A percentile compares a stretch with the other conserved stretches of the same genome.
Evolutionary conservation across 1,284 basidiomycete species (phyloP).

Genomic region (Coniophora puteana): DNA sequence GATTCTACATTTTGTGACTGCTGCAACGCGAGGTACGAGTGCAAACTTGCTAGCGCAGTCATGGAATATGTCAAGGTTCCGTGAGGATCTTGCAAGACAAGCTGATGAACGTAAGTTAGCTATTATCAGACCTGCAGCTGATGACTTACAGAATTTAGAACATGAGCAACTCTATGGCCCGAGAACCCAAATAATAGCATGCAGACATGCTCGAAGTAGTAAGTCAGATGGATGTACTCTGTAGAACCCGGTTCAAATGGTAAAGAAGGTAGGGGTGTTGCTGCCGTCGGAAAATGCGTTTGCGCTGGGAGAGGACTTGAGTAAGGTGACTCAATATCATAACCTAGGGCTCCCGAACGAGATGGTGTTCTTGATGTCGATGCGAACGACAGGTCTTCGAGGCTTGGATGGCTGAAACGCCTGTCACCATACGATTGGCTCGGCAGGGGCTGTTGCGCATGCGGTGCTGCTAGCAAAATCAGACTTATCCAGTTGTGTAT

Average conservation of each 20-base stretch:
- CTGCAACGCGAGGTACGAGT: conserved; percentile 61
- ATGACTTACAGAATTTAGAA: conserved; percentile 54
- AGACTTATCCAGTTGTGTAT: too few relatives aligned
- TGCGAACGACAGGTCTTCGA: too few relatives aligned
- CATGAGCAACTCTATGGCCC: conserved; percentile 50
- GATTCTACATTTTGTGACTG: conserved; percentile 51
- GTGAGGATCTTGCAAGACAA: conserved; percentile 59
- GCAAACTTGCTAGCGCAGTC: conserved; percentile 70
- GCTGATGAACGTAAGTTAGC: conserved; percentile 32
- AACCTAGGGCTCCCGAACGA: too few relatives aligned
- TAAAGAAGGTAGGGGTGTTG: too few relatives aligned
- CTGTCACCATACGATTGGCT: too few relatives aligned
- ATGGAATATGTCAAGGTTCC: conserved; percentile 68
- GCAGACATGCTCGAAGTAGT: conserved; percentile 66
- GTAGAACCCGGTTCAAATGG: too few relatives aligned
- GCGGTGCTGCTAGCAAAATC: too few relatives aligned
- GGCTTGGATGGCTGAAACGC: too few relatives aligned
- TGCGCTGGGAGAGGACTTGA: conserved; percentile 14
- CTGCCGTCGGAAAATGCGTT: conserved; percentile 32
- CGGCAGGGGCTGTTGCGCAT: too few relatives aligned
- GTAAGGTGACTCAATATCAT: conserved; percentile 13
- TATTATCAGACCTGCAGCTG: neutral
- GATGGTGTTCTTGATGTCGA: too few relatives aligned
- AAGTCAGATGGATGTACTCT: conserved; percentile 58
- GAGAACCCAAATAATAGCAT: conserved; percentile 57